Conservation (phyloP, 495 filamentous ascomycete genomes). For the Opeltia flavorubescens region DNA sequence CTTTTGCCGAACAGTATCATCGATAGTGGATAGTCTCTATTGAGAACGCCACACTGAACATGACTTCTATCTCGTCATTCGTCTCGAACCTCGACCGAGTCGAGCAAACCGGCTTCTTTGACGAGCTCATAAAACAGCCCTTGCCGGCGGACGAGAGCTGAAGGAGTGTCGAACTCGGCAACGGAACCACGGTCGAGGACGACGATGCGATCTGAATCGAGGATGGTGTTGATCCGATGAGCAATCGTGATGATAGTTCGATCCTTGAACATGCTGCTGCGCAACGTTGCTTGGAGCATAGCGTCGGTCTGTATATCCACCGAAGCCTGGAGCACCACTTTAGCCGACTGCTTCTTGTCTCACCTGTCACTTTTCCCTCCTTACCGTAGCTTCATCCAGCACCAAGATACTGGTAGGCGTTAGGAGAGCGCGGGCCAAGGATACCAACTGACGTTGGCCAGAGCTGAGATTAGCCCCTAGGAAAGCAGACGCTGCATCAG, state of each 20-base stretch:
- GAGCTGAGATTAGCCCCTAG: constrained; percentile 46
- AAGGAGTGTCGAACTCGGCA: constrained; percentile 43
- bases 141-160: constrained; percentile 34
- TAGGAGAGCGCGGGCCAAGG: constrained; percentile 81
- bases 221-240: constrained; percentile 92
- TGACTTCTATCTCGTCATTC: no score
- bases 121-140: constrained; percentile 44
- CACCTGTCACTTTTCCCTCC: constrained; percentile 4
- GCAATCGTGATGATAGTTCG: constrained; percentile 97
- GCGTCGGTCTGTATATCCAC: constrained; percentile 93
- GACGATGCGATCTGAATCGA: constrained; percentile 82
- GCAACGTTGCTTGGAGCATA: constrained; percentile 48
- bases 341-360: background rate
- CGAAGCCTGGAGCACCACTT: constrained; percentile 43
- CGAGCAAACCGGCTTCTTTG: constrained; percentile 40
- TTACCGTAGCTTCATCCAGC: constrained; percentile 83
- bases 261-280: constrained; percentile 56
- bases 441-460: constrained; percentile 76
- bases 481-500: background rate
- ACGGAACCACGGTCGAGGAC: constrained; percentile 63
- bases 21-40: no score
- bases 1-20: no score
- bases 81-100: constrained; percentile 25
- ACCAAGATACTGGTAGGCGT: constrained; percentile 96
- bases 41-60: background rate